Base-by-base conservation (phyloP, 78 protist genomes). In the Tieghemostelium lacteum region DNA sequence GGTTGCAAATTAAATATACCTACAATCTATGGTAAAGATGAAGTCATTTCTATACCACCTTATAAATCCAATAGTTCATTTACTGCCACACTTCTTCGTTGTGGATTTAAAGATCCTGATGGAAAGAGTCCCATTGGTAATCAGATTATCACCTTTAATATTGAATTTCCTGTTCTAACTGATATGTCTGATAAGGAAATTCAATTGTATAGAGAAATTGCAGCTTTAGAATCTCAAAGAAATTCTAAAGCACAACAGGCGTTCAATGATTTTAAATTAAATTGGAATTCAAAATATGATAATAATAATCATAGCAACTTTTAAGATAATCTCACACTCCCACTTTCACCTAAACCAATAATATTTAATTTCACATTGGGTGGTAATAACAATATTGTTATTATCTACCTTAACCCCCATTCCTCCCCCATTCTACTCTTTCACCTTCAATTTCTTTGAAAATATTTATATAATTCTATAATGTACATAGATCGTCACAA, bases 41-140 rank as follows among this genome's bases (percentile, higher is more conserved):
- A 29, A 0, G 8, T 34, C 12, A 69, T 83, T 26, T 58, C 19
- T 17, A 63, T 83, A 40, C 91, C 91, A 1, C 55, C 57, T 8
- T 83, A 55, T 29, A 28, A 72, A 26, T 22, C 20, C 3, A 45
- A 65, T 39, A 36, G 45, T 20, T 52, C 54, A 6, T 37, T 67
- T 26, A 37, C 24, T 20, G 7, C 45, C 3, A 42, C 16, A 10
- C 24, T 69, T 17, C 91, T 61, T 17, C 8, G 66, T 2, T 31
- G 34, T 14, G 91, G 91, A 5, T 83, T 83, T n/a, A 83, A 69
- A 60, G 91, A 83, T 33, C 75, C 91, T 16, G 75, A 69, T 37
- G 91, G 91, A 33, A 63, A 55, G 1, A 66, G 42, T 39, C 22
- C 37, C 19, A 45, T 10, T 14, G 91, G 91, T 2, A 50, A 72